These are phyloP conservation scores for Phellinidium pouzarii DNA, from an alignment of 1,284 basidiomycete genomes.

Conservation along the genomic window DNA sequence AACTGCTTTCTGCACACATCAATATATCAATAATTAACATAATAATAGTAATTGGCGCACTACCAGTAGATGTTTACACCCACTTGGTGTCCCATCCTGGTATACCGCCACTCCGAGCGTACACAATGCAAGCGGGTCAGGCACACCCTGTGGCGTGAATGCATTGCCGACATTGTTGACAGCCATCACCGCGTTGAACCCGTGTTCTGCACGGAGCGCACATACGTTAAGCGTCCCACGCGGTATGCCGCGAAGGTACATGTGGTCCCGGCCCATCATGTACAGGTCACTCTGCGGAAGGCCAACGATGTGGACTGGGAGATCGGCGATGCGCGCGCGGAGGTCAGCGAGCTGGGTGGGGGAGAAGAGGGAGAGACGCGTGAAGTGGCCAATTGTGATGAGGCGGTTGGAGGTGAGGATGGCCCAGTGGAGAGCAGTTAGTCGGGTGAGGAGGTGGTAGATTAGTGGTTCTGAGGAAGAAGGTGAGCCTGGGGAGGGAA, in stretches of 20 bases:
- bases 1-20: conserved; percentile 36
- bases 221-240: conserved; percentile 49
- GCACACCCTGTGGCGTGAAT: conserved; percentile 58
- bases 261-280: conserved; percentile 45
- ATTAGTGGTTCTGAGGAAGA: conserved; percentile 46
- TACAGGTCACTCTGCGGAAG: conserved; percentile 60
- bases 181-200: conserved; percentile 45
- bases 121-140: conserved; percentile 53
- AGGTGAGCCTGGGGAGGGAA: conserved; percentile 19
- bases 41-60: conserved; percentile 19
- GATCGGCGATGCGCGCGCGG: conserved; percentile 19
- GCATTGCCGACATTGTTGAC: conserved; percentile 62
- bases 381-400: conserved; percentile 52
- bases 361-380: conserved; percentile 47
- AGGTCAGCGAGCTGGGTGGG: conserved; percentile 35
- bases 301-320: conserved; percentile 48
- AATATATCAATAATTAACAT: not conserved
- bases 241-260: conserved; percentile 26
- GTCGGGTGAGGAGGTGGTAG: conserved; percentile 42
- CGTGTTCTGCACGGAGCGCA: conserved; percentile 30
- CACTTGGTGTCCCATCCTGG: conserved; percentile 44
- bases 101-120: conserved; percentile 54
- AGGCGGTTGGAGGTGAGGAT: conserved; percentile 21
- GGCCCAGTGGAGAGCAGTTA: conserved; percentile 26
- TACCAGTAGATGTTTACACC: conserved; percentile 44